A percentile compares a stretch with the other conserved stretches of the same genome.
phyloP scores from a whole-genome alignment of 352 stramenopile species.

The Globisporangium yorkense region DNA sequence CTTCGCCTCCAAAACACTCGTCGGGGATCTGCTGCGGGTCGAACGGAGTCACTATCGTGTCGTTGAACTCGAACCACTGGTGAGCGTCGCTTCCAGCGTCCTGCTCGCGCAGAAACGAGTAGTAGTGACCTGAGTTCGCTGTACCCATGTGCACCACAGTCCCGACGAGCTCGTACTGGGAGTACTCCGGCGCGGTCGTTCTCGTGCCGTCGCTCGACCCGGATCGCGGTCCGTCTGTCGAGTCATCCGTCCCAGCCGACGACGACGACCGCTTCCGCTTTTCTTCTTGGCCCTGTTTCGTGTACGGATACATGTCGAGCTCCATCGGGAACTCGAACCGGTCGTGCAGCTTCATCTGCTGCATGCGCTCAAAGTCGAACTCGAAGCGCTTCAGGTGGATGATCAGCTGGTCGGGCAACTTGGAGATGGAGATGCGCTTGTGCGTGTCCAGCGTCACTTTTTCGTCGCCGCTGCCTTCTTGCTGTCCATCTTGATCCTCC shows the following conservation, averaged over 20 bases:
- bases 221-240: slow-evolving; percentile 8
- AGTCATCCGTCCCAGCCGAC: slow-evolving; percentile 10
- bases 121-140: slow-evolving; percentile 87
- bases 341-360: slow-evolving; percentile 92
- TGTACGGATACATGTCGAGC: slow-evolving; percentile 88
- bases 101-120: slow-evolving; percentile 81
- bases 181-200: slow-evolving; percentile 62
- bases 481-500: slow-evolving; percentile 18
- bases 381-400: slow-evolving; percentile 95
- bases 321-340: slow-evolving; percentile 90
- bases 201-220: slow-evolving; percentile 22
- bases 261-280: slow-evolving; percentile 30
- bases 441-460: slow-evolving; percentile 86
- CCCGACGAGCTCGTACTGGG: slow-evolving; percentile 79
- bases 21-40: slow-evolving; percentile 57
- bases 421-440: slow-evolving; percentile 88
- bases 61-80: slow-evolving; percentile 87
- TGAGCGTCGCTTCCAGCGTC: slow-evolving; percentile 22
- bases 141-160: slow-evolving; percentile 88
- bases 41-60: slow-evolving; percentile 79
- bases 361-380: slow-evolving; percentile 93
- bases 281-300: slow-evolving; percentile 80
- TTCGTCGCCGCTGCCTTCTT: slow-evolving; percentile 20
- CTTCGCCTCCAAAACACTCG: slow-evolving; percentile 68
- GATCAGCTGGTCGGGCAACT: slow-evolving; percentile 87